phyloP scores from a whole-genome alignment of 805 yeast genomes.

The Kazachstania bromeliacearum region DNA sequence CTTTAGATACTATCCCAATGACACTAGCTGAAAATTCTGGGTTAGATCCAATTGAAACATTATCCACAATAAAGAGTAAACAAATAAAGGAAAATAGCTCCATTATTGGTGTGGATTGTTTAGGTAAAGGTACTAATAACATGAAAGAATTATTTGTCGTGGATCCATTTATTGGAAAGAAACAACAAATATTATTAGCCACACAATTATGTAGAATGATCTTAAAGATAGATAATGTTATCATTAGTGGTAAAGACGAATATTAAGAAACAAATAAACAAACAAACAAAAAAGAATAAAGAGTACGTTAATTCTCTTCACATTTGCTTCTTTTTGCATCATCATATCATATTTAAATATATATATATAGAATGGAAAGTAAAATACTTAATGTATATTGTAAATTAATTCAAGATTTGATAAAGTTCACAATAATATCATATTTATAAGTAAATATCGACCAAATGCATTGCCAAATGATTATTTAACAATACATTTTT shows the following conservation, averaged over 20 bases:
- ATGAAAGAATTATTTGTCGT: conserved; percentile 92
- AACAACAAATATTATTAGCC: conserved; percentile 89
- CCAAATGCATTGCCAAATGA: too few relatives aligned
- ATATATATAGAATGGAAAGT: too few relatives aligned
- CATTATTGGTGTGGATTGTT: conserved; percentile 84
- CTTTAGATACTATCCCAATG: conserved; percentile 87
- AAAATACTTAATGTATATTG: too few relatives aligned
- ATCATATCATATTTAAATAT: background rate
- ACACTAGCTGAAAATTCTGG: conserved; percentile 97
- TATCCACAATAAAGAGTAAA: conserved; percentile 72
- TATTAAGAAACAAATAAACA: conserved; percentile 32
- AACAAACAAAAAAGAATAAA: background rate
- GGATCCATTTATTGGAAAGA: conserved; percentile 95
- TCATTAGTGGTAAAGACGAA: conserved; percentile 77
- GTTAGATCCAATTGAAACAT: conserved; percentile 82
- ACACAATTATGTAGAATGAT: conserved; percentile 98
- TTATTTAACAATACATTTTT: too few relatives aligned
- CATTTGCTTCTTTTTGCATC: background rate
- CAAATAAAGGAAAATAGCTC: conserved; percentile 69
- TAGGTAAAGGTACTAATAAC: conserved; percentile 79
- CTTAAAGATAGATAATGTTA: conserved; percentile 91
- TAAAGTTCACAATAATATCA: too few relatives aligned
- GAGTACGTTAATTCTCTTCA: background rate
- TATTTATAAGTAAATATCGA: too few relatives aligned
- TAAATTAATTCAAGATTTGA: too few relatives aligned